Percentiles rank a stretch among this genome's conserved stretches.
These are phyloP conservation scores for Yamadazyma dushanensis DNA, from an alignment of 1,139 yeast genomes.

Conservation along the genomic window DNA sequence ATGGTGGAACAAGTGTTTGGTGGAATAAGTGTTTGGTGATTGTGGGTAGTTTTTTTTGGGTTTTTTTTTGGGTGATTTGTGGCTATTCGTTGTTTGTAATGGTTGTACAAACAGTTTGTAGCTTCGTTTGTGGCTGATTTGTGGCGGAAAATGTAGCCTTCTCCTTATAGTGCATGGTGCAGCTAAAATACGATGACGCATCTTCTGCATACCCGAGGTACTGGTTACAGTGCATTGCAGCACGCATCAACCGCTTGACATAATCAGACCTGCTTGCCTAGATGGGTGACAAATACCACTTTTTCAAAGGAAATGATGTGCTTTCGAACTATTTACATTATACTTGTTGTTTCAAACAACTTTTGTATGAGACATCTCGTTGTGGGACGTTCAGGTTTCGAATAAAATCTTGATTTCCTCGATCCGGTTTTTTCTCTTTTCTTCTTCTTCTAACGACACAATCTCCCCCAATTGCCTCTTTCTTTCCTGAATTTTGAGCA, in stretches of 20 bases:
- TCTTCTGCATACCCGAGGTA: background rate
- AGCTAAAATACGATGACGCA: too few relatives aligned
- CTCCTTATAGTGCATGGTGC: too few relatives aligned
- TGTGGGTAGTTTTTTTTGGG: too few relatives aligned
- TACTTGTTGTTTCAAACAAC: background rate
- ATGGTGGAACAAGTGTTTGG: too few relatives aligned
- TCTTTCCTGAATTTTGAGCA: constrained; percentile 83
- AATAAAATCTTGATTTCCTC: constrained; percentile 82
- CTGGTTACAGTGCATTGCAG: background rate
- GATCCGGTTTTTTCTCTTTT: constrained; percentile 67
- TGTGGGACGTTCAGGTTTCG: constrained; percentile 37
- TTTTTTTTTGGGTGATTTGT: too few relatives aligned
- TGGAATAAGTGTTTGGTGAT: too few relatives aligned
- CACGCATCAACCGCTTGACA: background rate
- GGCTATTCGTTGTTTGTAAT: too few relatives aligned
- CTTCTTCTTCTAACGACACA: constrained; percentile 77
- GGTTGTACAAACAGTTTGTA: too few relatives aligned
- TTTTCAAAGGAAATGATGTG: background rate
- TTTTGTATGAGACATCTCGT: constrained; percentile 1
- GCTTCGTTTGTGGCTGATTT: too few relatives aligned
- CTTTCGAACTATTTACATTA: background rate
- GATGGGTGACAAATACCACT: background rate
- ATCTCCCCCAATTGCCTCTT: constrained; percentile 86
- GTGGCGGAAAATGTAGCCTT: too few relatives aligned
- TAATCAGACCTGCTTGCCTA: background rate